Evolutionary conservation across 2,329 filamentous ascomycete species (phyloP), one percentile per base, ranked within the genome.

Genomic region (Aspergillus amoenus): DNA sequence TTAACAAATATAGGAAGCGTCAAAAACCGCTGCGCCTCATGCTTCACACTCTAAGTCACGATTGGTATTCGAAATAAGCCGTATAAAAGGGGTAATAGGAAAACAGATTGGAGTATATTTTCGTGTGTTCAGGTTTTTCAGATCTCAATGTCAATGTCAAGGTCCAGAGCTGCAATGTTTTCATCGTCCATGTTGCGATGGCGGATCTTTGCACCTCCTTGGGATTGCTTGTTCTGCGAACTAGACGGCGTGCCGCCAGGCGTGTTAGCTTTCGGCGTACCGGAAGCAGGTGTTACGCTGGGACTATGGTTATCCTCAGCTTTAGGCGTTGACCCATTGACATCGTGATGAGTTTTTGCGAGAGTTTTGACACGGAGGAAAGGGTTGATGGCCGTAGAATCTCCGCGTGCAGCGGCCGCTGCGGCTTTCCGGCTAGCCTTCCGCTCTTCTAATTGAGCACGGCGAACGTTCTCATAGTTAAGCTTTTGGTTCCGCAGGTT

Each of bases 131-230:
- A 37, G 27, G 32, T 52, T 13, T 32, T 59, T 59, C 79, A 91
- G 65, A 96, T 91, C 64, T 96, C 92, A 66, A 96, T 87, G 66
- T 97, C 93, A 71, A 97, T 91, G 27, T 91, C 93, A 66, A 97
- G 78, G 72, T 97, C 94, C 79, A 97, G 79, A 24, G 87, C 84
- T 1, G 89, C 92, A 73, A 97, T 93, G 55, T 97, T 89, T 69
- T 97, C 94, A 70, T 97, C 94, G 61, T 96, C 93, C 80, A 89
- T 88, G 56, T 92, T 84, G 30, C 88, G 87, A 76, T 90, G 83
- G 64, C 81, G 87, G 68, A 93, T 90, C 48, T 91, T 89, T 12
- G 86, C 86, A 62, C 84, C 70, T 1, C 82, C 82, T 4, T 78
- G 75, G 39, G 72, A 63, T 27, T 66, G 67, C 57, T 74, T 73